A percentile compares a stretch with the other conserved stretches of the same genome.
phyloP scores from a whole-genome alignment of 129 eudicot species.

The Logfia minima region DNA sequence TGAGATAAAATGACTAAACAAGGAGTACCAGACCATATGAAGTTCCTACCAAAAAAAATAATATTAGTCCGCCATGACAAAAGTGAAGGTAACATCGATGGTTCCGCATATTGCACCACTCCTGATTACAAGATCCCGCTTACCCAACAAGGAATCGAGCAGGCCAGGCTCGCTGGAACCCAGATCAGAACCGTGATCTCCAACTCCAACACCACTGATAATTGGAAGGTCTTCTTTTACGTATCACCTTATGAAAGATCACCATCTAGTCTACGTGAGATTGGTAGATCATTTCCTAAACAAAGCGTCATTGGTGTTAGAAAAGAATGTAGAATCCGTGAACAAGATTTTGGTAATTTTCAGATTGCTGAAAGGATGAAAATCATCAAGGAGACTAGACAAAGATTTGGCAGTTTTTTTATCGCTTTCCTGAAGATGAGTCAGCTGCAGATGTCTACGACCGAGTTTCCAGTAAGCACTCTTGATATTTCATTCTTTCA shows the following conservation, averaged over 20 bases:
- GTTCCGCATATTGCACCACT: constrained; percentile 37
- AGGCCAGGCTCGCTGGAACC: constrained; percentile 40
- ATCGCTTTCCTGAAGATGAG: not conserved
- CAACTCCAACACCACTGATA: not conserved
- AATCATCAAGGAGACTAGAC: not conserved
- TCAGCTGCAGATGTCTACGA: not conserved
- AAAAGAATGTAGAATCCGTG: not conserved
- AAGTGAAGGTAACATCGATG: constrained; percentile 58
- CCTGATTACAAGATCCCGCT: constrained; percentile 27
- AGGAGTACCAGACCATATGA: not conserved
- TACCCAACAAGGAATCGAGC: constrained; percentile 3
- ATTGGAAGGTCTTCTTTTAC: not conserved
- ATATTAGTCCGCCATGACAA: constrained; percentile 76
- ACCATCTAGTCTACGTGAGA: not conserved
- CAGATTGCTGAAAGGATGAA: constrained; percentile 3
- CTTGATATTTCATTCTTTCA: too few relatives aligned
- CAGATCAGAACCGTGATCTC: constrained; percentile 42
- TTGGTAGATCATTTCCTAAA: not conserved
- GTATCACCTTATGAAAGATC: constrained; percentile 4
- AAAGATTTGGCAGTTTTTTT: constrained; percentile 41
- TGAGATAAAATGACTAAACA: not conserved
- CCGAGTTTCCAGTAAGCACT: not conserved
- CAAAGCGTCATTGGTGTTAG: not conserved
- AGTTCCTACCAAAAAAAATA: constrained; percentile 55
- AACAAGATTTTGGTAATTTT: not conserved